Conservation (phyloP, 2,329 filamentous ascomycete genomes). For the Ophiostoma montium region DNA sequence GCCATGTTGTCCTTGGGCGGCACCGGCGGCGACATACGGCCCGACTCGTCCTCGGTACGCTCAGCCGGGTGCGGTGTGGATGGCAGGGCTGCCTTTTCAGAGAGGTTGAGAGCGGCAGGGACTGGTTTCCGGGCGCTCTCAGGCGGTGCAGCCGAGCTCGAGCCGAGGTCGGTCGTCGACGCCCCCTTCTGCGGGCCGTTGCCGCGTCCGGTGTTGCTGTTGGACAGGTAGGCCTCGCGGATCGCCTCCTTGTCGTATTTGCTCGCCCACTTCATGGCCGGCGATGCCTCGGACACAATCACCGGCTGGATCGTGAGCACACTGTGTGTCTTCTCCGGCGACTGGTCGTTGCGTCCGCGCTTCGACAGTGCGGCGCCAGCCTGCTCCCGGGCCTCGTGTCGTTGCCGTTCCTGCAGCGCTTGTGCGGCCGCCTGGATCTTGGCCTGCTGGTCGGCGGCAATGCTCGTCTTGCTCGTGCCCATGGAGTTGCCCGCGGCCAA, state of each 20-base stretch:
- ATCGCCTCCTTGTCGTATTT: conserved; percentile 87
- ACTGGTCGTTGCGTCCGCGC: conserved; percentile 38
- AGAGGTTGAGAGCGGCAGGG: neutral
- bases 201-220: conserved; percentile 58
- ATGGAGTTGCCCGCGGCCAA: conserved; percentile 26
- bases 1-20: conserved; percentile 20
- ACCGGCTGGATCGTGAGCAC: conserved; percentile 76
- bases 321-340: conserved; percentile 67
- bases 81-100: conserved; percentile 7
- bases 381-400: conserved; percentile 36
- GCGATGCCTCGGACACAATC: conserved; percentile 74
- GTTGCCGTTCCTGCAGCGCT: conserved; percentile 60
- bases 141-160: neutral
- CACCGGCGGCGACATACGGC: conserved; percentile 20
- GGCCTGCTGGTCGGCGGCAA: conserved; percentile 83
- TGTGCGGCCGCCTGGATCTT: conserved; percentile 85
- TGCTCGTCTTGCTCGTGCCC: conserved; percentile 61
- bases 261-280: conserved; percentile 92
- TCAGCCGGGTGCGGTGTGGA: conserved; percentile 23
- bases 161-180: neutral
- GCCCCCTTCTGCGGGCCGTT: conserved; percentile 7
- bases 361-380: conserved; percentile 25
- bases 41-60: neutral
- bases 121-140: conserved; percentile 4
- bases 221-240: conserved; percentile 70